Evolutionary conservation across 2,329 filamentous ascomycete genomes (phyloP).

Genomic region (Bipolaris gigantea): DNA sequence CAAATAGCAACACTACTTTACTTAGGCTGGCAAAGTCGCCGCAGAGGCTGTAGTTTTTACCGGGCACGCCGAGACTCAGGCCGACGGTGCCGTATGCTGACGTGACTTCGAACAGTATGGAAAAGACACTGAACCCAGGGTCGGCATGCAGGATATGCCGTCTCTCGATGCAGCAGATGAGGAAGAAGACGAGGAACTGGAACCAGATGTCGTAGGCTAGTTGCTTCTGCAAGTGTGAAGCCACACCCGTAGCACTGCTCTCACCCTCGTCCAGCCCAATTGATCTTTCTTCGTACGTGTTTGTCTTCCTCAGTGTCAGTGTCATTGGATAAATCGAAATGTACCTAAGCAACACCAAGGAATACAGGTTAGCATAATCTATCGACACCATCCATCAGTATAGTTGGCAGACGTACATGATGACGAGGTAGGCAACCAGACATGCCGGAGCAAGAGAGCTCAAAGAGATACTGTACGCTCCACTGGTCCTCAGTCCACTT

Average conservation of each 20-base stretch:
- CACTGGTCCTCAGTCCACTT: conserved; percentile 62
- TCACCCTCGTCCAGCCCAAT: conserved; percentile 58
- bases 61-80: conserved; percentile 59
- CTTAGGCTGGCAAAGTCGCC: conserved; percentile 58
- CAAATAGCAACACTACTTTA: conserved; percentile 61
- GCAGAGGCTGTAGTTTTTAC: conserved; percentile 58
- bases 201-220: conserved; percentile 69
- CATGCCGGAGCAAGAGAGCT: conserved; percentile 58
- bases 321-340: conserved; percentile 65
- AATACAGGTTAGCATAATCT: background rate
- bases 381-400: background rate
- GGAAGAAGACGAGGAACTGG: conserved; percentile 62
- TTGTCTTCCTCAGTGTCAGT: conserved; percentile 68
- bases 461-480: conserved; percentile 67
- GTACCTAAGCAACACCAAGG: conserved; percentile 33
- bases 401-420: conserved; percentile 55
- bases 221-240: conserved; percentile 62
- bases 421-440: conserved; percentile 63
- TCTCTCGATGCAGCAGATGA: conserved; percentile 64
- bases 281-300: conserved; percentile 71
- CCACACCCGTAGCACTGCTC: conserved; percentile 19
- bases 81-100: conserved; percentile 65
- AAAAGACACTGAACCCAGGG: conserved; percentile 35
- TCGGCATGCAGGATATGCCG: conserved; percentile 52
- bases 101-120: conserved; percentile 58